Base-by-base conservation (phyloP, 768 basidiomycete species). In the Fibroporia radiculosa region DNA sequence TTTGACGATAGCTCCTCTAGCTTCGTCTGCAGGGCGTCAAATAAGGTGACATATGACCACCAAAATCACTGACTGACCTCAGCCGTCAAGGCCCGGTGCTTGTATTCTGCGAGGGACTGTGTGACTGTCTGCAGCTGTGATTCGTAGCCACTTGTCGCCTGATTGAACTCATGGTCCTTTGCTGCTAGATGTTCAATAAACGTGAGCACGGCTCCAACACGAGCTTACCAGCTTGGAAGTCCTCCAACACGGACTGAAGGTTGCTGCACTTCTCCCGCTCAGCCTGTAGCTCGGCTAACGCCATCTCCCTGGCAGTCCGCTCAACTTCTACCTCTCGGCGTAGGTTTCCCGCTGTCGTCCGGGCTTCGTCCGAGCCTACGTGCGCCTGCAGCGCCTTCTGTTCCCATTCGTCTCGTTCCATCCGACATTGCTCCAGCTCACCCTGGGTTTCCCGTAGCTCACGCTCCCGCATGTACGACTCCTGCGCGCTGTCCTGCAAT, bases 171-270 rank as follows among this genome's bases (percentile, higher is more conserved):
- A 45, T 84, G 82, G 42, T 96, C 92, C 64, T 90, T 96, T 1
- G 84, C 93, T 96, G 57, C 20, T 16, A 42, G 33, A 47, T 42
- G 41, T 26, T 45, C 34, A 57, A 42, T 20, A 52, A 37, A 54
- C 34, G 27, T 33, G 10, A 27, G 43, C 12, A 7, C 7, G 13
- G n/a, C 13, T 32, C 13, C 19, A 14, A 10, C 18, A 27, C 31
- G 23, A 42, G 44, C 37, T 33, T 54, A 93, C 95, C 84, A 42
- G 81, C 72, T 66, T 98, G 92, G 66, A 98, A 99, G 64, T 98
- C 96, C 58, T 90, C 84, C 55, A 99, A 66, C 3, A 99, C 96
- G 3, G 85, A 84, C 61, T 97, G 89, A 47, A 99, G 62, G 64
- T 98, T 98, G 6, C 64, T 69, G 3, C 82, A 77, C 56, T 83